A percentile compares a stretch with the other conserved stretches of the same genome.
phyloP scores from a whole-genome alignment of 2,329 filamentous ascomycete genomes.

The Pseudocercospora crystallina region DNA sequence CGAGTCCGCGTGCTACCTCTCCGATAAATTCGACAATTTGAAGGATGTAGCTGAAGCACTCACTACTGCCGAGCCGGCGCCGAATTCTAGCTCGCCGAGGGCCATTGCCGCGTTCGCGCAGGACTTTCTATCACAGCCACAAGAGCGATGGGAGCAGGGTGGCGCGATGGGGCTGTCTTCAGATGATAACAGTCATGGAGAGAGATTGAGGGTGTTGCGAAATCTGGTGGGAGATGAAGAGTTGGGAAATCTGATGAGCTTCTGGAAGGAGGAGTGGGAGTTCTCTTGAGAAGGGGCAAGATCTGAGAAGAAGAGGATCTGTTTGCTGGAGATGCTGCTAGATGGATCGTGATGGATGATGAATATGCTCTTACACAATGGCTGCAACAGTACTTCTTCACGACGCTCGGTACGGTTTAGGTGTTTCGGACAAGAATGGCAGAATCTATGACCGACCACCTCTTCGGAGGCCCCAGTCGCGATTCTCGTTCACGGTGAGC shows the following conservation, averaged over 20 bases:
- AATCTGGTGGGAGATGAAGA: conserved; percentile 36
- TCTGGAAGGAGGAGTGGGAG: conserved; percentile 39
- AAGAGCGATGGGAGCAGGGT: conserved; percentile 25
- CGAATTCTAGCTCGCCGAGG: conserved; percentile 11
- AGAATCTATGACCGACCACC: too few relatives aligned
- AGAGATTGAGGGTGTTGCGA: conserved; percentile 26
- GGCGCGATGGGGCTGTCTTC: conserved; percentile 17
- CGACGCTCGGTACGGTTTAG: too few relatives aligned
- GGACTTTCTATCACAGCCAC: conserved; percentile 5
- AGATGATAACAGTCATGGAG: conserved; percentile 24
- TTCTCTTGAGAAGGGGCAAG: not conserved
- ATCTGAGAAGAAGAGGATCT: too few relatives aligned
- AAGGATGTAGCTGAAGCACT: conserved; percentile 10
- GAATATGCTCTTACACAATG: too few relatives aligned
- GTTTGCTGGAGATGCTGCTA: too few relatives aligned
- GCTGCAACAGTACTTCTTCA: too few relatives aligned
- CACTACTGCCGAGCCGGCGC: not conserved
- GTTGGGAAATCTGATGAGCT: conserved; percentile 36
- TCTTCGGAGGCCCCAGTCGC: too few relatives aligned
- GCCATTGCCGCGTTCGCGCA: conserved; percentile 11
- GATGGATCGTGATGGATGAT: too few relatives aligned
- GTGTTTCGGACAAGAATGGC: too few relatives aligned
- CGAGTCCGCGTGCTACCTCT: conserved; percentile 5
- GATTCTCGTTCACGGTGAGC: too few relatives aligned
- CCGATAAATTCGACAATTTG: conserved; percentile 11